Percentiles rank a stretch among this genome's conserved stretches.
phyloP scores from a whole-genome alignment of 2,329 filamentous ascomycete species.

The Huntiella bhutanensis region DNA sequence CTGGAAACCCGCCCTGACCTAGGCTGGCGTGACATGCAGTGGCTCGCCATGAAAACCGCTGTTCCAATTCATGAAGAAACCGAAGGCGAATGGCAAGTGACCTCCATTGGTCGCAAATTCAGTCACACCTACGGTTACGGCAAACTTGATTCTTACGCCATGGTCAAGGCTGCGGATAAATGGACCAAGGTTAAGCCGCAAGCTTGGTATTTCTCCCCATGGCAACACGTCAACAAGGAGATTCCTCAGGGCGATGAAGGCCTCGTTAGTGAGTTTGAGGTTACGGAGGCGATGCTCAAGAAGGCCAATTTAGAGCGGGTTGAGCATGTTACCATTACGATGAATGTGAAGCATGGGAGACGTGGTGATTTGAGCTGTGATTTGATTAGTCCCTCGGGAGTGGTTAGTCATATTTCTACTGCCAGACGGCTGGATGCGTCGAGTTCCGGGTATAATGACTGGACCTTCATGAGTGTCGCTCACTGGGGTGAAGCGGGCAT shows the following conservation, averaged over 20 bases:
- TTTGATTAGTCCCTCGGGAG: constrained; percentile 61
- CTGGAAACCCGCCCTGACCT: constrained; percentile 71
- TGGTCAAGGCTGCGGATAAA: constrained; percentile 69
- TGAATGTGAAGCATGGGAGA: constrained; percentile 79
- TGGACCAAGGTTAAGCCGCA: constrained; percentile 88
- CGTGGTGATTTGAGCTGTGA: constrained; percentile 89
- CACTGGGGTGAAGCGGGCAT: constrained; percentile 87
- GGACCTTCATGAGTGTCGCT: constrained; percentile 97
- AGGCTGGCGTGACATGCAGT: constrained; percentile 87
- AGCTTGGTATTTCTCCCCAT: constrained; percentile 83
- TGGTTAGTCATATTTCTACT: constrained; percentile 69
- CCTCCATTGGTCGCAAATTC: constrained; percentile 64
- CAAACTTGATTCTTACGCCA: constrained; percentile 72
- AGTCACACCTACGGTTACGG: constrained; percentile 93
- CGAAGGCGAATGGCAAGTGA: constrained; percentile 59
- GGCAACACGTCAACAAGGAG: constrained; percentile 70
- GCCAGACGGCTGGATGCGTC: constrained; percentile 51
- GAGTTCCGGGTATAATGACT: constrained; percentile 61
- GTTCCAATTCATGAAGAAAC: constrained; percentile 55
- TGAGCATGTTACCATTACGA: constrained; percentile 92
- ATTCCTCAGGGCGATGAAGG: constrained; percentile 77
- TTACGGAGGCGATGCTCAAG: constrained; percentile 64
- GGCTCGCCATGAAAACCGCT: constrained; percentile 69
- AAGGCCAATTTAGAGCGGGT: constrained; percentile 67
- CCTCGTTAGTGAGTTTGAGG: constrained; percentile 58